phyloP scores from a whole-genome alignment of 208 protist genomes.

The Phytomonas serpens region DNA sequence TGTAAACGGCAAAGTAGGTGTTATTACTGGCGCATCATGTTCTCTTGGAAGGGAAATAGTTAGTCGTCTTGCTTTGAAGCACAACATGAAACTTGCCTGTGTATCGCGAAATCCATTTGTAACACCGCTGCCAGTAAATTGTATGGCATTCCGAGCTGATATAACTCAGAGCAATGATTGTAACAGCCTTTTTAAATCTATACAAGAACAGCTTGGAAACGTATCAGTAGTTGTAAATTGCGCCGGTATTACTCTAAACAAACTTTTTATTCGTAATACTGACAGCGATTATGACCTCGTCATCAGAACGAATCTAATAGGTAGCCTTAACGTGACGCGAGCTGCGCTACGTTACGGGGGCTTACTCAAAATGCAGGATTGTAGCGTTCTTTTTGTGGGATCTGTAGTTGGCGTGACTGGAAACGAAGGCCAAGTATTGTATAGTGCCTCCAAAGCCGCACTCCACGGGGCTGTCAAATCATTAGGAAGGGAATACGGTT shows the following conservation, averaged over 20 bases:
- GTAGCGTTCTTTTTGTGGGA: constrained; percentile 70
- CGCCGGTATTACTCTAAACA: constrained; percentile 70
- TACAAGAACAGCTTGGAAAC: constrained; percentile 30
- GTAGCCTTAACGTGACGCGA: constrained; percentile 60
- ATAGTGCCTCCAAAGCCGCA: constrained; percentile 87
- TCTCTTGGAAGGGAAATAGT: constrained; percentile 50
- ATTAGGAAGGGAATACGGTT: constrained; percentile 74
- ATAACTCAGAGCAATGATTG: constrained; percentile 31
- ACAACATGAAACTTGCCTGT: constrained; percentile 51
- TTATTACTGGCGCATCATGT: constrained; percentile 67
- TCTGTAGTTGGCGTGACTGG: constrained; percentile 62
- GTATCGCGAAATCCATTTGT: constrained; percentile 42
- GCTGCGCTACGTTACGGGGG: constrained; percentile 72
- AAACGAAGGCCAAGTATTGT: constrained; percentile 87
- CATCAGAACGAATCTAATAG: constrained; percentile 72
- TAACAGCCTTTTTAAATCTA: constrained; percentile 40
- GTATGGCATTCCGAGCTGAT: constrained; percentile 41
- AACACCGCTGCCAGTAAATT: constrained; percentile 26
- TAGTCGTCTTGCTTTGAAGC: constrained; percentile 27
- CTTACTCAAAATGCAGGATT: constrained; percentile 40
- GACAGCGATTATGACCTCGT: constrained; percentile 58
- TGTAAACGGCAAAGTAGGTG: constrained; percentile 45
- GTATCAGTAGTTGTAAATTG: constrained; percentile 75
- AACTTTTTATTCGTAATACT: constrained; percentile 55
- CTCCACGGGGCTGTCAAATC: constrained; percentile 77